Conservation (phyloP, 1,284 basidiomycete genomes). For the Neolentinus lepideus region DNA sequence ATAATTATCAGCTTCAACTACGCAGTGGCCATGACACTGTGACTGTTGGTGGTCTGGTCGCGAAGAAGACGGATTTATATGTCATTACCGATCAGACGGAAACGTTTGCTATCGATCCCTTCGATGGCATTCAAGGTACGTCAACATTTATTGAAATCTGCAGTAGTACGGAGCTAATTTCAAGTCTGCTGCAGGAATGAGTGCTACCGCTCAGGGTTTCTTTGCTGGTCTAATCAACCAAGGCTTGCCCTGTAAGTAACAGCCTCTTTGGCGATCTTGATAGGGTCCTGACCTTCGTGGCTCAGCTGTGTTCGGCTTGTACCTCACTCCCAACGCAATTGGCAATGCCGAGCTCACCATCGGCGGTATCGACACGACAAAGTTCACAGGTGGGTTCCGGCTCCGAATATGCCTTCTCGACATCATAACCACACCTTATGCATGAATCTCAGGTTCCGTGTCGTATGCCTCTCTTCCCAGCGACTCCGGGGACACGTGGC, state of each 20-base stretch:
- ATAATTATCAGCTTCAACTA: conserved; percentile 35
- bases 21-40: conserved; percentile 38
- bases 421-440: not conserved
- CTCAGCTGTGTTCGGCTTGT: conserved; percentile 44
- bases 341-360: conserved; percentile 48
- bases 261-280: not conserved
- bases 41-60: conserved; percentile 34
- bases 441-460: conserved; percentile 26
- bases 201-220: conserved; percentile 31
- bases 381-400: conserved; percentile 33
- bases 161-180: not conserved
- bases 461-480: conserved; percentile 32
- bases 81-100: conserved; percentile 44
- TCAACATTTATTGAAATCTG: not conserved
- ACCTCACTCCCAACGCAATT: conserved; percentile 38
- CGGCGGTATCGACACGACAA: conserved; percentile 43
- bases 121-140: conserved; percentile 46
- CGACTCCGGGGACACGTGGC: conserved; percentile 33
- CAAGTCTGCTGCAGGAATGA: not conserved
- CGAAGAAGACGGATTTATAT: conserved; percentile 30
- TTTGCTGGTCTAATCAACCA: conserved; percentile 37
- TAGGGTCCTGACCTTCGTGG: not conserved
- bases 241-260: conserved; percentile 38
- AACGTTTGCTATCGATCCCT: conserved; percentile 43
- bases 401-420: conserved; percentile 3